phyloP scores from a whole-genome alignment of 352 stramenopile species.

The Globisporangium perplexum region DNA sequence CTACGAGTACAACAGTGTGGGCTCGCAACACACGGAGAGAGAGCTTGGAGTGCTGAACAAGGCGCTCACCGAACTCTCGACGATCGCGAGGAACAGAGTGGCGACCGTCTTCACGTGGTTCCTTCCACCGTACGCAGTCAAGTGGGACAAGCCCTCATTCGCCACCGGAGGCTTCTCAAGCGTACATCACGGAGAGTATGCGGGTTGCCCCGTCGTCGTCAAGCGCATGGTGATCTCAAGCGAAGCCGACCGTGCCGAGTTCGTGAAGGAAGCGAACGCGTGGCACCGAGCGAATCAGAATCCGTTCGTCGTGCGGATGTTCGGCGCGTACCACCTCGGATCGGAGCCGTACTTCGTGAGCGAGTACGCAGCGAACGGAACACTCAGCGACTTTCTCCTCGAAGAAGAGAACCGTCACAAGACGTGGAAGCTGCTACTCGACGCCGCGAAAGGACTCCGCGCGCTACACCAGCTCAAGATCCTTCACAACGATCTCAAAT shows the following conservation, averaged over 20 bases:
- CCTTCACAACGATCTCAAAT: background rate
- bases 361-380: background rate
- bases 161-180: background rate
- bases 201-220: too few species aligned
- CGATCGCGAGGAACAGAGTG: background rate
- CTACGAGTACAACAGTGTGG: conserved; percentile 1
- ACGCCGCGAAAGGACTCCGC: background rate
- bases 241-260: too few species aligned
- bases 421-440: background rate
- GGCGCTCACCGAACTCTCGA: background rate
- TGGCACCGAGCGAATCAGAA: too few species aligned
- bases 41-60: conserved; percentile 1
- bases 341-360: background rate
- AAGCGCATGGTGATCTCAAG: too few species aligned
- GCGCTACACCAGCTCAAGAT: background rate
- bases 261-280: too few species aligned
- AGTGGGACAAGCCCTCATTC: background rate
- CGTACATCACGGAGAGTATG: background rate
- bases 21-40: background rate
- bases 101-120: conserved; percentile 1
- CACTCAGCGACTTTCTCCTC: background rate
- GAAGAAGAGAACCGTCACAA: background rate
- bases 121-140: conserved; percentile 2
- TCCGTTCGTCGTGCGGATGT: background rate
- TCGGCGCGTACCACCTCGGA: background rate